A percentile compares a stretch with the other conserved stretches of the same genome.
phyloP scores from a whole-genome alignment of 306 rosid species.

The Corylus avellana region DNA sequence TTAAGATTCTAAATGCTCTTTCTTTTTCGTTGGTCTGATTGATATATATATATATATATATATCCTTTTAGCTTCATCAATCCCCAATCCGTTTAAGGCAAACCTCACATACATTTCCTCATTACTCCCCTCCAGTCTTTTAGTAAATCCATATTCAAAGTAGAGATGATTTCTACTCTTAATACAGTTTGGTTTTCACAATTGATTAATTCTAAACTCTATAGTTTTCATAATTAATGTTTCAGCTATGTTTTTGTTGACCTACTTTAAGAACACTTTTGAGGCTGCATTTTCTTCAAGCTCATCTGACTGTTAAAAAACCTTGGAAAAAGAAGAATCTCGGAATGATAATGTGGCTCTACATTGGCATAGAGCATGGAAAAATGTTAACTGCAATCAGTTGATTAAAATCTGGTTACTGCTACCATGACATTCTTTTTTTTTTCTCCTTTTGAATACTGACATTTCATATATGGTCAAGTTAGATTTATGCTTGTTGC shows the following conservation, averaged over 20 bases:
- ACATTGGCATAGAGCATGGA: not conserved
- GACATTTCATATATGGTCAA: not conserved
- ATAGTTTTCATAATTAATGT: not conserved
- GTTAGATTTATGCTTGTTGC: not conserved
- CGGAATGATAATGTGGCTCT: not conserved
- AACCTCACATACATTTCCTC: too few species aligned
- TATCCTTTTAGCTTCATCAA: too few species aligned
- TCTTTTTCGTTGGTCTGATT: not conserved
- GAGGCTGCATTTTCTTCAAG: not conserved
- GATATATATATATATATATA: too few species aligned
- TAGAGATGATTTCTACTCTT: too few species aligned
- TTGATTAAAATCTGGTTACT: not conserved
- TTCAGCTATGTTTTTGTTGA: not conserved
- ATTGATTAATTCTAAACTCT: not conserved
- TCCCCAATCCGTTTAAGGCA: too few species aligned
- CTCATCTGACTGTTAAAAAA: not conserved
- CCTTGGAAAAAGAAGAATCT: not conserved
- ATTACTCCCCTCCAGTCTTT: too few species aligned
- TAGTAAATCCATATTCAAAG: too few species aligned
- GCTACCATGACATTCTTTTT: not conserved
- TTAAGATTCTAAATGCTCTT: not conserved
- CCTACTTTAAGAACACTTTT: not conserved
- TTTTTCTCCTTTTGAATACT: not conserved
- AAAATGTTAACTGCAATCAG: not conserved
- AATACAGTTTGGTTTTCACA: too few species aligned